Evolutionary conservation across 306 rosid genomes (phyloP).

Genomic region (Bauhinia variegata): DNA sequence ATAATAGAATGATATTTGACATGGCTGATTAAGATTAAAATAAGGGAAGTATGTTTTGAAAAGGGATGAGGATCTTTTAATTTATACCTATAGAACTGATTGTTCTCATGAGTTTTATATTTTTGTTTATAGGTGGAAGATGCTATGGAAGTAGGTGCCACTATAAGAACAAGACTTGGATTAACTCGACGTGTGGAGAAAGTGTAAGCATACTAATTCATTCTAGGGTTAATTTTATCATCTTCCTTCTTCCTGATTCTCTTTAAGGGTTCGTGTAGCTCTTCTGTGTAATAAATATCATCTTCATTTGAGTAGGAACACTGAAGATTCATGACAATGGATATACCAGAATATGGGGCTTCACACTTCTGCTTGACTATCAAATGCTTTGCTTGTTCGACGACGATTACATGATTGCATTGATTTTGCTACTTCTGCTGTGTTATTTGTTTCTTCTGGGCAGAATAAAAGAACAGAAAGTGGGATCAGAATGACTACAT

Average conservation of each 20-base stretch:
- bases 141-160: conserved; percentile 65
- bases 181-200: conserved; percentile 54
- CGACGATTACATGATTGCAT: not conserved
- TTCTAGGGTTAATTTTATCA: no score
- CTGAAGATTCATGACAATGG: conserved; percentile 34
- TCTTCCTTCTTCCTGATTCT: no score
- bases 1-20: no score
- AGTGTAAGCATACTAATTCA: conserved; percentile 37
- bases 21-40: no score
- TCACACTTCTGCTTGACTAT: conserved; percentile 6
- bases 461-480: not conserved
- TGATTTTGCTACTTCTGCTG: conserved; percentile 1
- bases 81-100: no score
- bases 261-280: no score
- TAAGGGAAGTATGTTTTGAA: no score
- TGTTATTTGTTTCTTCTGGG: not conserved
- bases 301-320: conserved; percentile 36
- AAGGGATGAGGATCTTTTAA: no score
- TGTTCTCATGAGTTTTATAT: not conserved
- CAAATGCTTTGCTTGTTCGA: conserved; percentile 6
- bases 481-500: not conserved
- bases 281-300: conserved; percentile 29
- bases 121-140: conserved; percentile 64
- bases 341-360: conserved; percentile 21
- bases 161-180: conserved; percentile 68